Percentiles rank a stretch among this genome's conserved stretches.
phyloP scores from a whole-genome alignment of 495 filamentous ascomycete species.

The Hypoxylon subgilvum region DNA sequence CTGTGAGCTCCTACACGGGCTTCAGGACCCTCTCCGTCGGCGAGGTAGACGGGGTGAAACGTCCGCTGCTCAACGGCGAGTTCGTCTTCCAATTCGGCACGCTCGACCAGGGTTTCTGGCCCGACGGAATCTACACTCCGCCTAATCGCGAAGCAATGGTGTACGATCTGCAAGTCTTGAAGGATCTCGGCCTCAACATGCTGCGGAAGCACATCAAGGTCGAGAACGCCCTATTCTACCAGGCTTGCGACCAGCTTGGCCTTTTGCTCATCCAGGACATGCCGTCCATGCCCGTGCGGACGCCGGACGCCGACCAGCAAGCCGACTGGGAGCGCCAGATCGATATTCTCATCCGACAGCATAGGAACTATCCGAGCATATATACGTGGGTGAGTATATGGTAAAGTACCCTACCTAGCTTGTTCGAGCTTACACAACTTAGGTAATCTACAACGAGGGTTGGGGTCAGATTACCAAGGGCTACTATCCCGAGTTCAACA shows the following conservation, averaged over 20 bases:
- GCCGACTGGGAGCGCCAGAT: constrained; percentile 68
- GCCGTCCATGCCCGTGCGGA: constrained; percentile 58
- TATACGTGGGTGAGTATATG: constrained; percentile 46
- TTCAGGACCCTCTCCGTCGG: constrained; percentile 66
- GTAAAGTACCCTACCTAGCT: not conserved
- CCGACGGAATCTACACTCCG: constrained; percentile 67
- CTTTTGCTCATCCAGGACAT: constrained; percentile 72
- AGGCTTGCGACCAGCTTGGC: constrained; percentile 68
- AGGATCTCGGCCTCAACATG: constrained; percentile 69
- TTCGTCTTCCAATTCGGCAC: constrained; percentile 71
- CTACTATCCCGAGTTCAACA: constrained; percentile 58
- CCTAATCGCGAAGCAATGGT: constrained; percentile 69
- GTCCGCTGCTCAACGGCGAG: constrained; percentile 67
- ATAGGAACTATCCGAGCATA: constrained; percentile 68
- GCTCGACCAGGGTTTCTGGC: constrained; percentile 73
- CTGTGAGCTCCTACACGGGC: constrained; percentile 66
- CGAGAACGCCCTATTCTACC: constrained; percentile 68
- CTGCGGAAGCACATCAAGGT: constrained; percentile 76
- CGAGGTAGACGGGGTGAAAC: constrained; percentile 61
- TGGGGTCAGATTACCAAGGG: constrained; percentile 64
- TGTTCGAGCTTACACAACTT: constrained; percentile 8
- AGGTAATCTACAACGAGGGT: constrained; percentile 75
- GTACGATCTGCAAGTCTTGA: constrained; percentile 65
- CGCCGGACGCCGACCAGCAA: constrained; percentile 57
- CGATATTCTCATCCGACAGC: constrained; percentile 64